Conservation (phyloP, 371 early-diverging fungal genomes). For the Neoconidiobolus thromboides region DNA sequence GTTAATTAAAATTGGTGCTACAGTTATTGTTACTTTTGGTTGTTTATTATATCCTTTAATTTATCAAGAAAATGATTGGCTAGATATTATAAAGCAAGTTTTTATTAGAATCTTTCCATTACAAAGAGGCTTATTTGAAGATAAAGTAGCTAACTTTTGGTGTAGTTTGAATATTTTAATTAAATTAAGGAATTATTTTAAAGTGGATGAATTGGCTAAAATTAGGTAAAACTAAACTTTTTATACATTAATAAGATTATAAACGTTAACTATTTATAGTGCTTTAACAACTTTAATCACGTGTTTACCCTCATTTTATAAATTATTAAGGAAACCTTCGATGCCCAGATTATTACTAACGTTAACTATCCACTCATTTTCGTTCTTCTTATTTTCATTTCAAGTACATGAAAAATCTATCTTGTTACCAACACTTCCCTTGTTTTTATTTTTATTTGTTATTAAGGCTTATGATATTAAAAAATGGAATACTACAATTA, state of each 20-base stretch:
- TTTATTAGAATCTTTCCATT: conserved; percentile 76
- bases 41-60: conserved; percentile 50
- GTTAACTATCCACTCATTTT: conserved; percentile 47
- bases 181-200: conserved; percentile 52
- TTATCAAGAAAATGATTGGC: neutral
- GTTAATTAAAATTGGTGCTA: conserved; percentile 38
- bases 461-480: too few species aligned
- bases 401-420: conserved; percentile 96
- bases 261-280: conserved; percentile 17
- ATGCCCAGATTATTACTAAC: conserved; percentile 38
- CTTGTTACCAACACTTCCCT: conserved; percentile 32
- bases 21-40: conserved; percentile 51
- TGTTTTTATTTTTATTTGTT: too few species aligned
- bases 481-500: too few species aligned
- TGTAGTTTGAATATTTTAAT: conserved; percentile 71
- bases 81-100: conserved; percentile 47
- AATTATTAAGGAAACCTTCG: conserved; percentile 29
- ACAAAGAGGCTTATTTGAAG: conserved; percentile 85
- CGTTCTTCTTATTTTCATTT: conserved; percentile 87
- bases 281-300: conserved; percentile 39
- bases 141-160: conserved; percentile 95
- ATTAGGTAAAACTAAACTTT: conserved; percentile 28
- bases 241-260: neutral
- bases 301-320: conserved; percentile 42
- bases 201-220: conserved; percentile 32